Base-by-base conservation (phyloP, 129 eudicot genomes). In the Heracleum sosnowskyi region DNA sequence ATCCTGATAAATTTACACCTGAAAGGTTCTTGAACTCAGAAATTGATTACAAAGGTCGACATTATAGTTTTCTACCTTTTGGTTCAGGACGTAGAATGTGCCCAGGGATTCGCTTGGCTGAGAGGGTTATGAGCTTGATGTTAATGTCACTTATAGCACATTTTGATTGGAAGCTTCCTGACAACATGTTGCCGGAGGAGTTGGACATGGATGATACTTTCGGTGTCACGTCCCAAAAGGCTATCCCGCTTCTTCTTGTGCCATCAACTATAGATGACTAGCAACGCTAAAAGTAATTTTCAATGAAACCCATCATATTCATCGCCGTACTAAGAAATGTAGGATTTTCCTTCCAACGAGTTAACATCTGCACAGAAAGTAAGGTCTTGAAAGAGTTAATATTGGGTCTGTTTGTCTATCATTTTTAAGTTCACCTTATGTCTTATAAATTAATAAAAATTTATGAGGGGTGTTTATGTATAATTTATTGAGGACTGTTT, bases 51-150 rank as follows among this genome's bases (percentile, higher is more conserved):
- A 70, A 39, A 70, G 75, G 75, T 70, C 75, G 75, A 20, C n/a
- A 70, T 20, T 70, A 22, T 11, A 35, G 29, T 8, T 39, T 70
- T 22, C 1, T 70, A 24, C 75, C 75, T 0, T 70, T 70, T 39
- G 75, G 75, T 11, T 70, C 75, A 2, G 75, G 75, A 37, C 44
- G 75, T 17, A 39, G 75, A 70, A 70, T 70, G 4, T 70, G 75
- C 29, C 47, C 75, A 0, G 75, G 75, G 29, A 39, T 70, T 70
- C 75, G 75, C 33, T 17, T 70, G 1, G 46, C 75, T 6, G 75
- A 70, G 75, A 70, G 75, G 47, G 75, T 70, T 18, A 70, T 70
- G 45, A 70, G 75, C 33, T 70, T 70, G 31, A 70, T 70, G 75
- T 8, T 70, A 70, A 47, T 39, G 29, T 70, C 75, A 16, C 75